Percentiles rank a stretch among this genome's conserved stretches.
Conservation (phyloP, 352 stramenopile species). For the Bremia lactucae region DNA sequence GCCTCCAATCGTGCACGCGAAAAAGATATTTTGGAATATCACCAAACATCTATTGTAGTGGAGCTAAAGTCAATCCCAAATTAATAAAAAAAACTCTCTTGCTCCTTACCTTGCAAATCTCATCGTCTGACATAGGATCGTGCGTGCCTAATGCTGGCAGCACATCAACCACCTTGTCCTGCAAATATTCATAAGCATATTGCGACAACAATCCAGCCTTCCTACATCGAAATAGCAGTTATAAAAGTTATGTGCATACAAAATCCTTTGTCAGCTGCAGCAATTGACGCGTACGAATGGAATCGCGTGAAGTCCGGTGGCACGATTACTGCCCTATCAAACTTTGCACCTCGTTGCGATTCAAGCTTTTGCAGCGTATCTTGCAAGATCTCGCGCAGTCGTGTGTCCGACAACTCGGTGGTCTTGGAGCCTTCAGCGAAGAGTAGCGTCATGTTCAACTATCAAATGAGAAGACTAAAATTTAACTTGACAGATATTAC, state of each 20-base stretch:
- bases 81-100: not conserved
- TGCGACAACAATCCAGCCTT: slow-evolving; percentile 89
- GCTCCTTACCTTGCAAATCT: slow-evolving; percentile 76
- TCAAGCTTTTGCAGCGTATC: slow-evolving; percentile 61
- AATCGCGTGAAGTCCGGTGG: slow-evolving; percentile 95
- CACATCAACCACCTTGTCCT: slow-evolving; percentile 76
- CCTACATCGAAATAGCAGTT: slow-evolving; percentile 13
- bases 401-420: slow-evolving; percentile 45
- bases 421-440: slow-evolving; percentile 66
- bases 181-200: slow-evolving; percentile 89
- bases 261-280: not conserved
- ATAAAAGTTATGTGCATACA: not conserved
- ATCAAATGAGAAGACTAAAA: no score
- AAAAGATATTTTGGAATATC: slow-evolving; percentile 79
- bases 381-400: slow-evolving; percentile 51
- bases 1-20: slow-evolving; percentile 94
- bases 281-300: slow-evolving; percentile 71
- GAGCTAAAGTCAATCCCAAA: not conserved
- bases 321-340: slow-evolving; percentile 80
- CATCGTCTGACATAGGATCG: slow-evolving; percentile 89
- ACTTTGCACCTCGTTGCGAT: slow-evolving; percentile 32
- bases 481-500: no score
- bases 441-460: slow-evolving; percentile 69
- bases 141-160: slow-evolving; percentile 94
- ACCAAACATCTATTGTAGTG: slow-evolving; percentile 88